Evolutionary conservation across 2,329 filamentous ascomycete species (phyloP).

Genomic region (Drechmeria coniospora): DNA sequence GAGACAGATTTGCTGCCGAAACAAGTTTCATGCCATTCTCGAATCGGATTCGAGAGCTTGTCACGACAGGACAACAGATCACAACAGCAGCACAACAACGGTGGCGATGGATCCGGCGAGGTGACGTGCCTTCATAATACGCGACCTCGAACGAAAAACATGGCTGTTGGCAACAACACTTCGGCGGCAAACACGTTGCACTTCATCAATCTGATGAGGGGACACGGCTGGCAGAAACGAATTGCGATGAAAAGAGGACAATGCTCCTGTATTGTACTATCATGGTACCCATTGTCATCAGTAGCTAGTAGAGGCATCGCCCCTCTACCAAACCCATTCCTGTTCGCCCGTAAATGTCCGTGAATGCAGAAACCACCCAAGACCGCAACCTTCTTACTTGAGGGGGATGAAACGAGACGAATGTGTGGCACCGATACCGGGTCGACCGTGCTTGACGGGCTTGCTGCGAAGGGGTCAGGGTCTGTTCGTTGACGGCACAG

Average conservation of each 20-base stretch:
- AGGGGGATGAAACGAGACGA: conserved; percentile 99
- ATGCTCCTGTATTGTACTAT: conserved; percentile 27
- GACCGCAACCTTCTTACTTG: conserved; percentile 67
- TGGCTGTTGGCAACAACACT: background rate
- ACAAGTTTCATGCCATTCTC: too few relatives aligned
- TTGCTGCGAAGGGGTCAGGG: conserved; percentile 55
- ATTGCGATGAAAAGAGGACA: conserved; percentile 13
- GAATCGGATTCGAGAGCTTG: too few relatives aligned
- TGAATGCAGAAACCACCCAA: conserved; percentile 41
- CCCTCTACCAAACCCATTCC: conserved; percentile 38
- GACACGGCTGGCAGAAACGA: conserved; percentile 1
- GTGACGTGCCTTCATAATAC: too few relatives aligned
- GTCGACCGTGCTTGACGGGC: conserved; percentile 99
- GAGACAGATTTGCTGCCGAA: too few relatives aligned
- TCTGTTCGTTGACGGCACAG: background rate
- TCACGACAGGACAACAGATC: too few relatives aligned
- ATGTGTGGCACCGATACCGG: conserved; percentile 99
- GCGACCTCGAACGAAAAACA: too few relatives aligned
- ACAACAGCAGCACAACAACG: too few relatives aligned
- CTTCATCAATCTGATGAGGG: background rate
- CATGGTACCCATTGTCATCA: conserved; percentile 29
- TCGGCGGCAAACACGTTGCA: background rate
- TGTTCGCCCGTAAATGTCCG: conserved; percentile 40
- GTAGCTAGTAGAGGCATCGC: conserved; percentile 26
- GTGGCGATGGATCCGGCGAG: too few relatives aligned